A percentile compares a stretch with the other conserved stretches of the same genome.
Evolutionary conservation across 192 early-diverging fungal genomes (phyloP).

Genomic region (Coemansia interrupta): DNA sequence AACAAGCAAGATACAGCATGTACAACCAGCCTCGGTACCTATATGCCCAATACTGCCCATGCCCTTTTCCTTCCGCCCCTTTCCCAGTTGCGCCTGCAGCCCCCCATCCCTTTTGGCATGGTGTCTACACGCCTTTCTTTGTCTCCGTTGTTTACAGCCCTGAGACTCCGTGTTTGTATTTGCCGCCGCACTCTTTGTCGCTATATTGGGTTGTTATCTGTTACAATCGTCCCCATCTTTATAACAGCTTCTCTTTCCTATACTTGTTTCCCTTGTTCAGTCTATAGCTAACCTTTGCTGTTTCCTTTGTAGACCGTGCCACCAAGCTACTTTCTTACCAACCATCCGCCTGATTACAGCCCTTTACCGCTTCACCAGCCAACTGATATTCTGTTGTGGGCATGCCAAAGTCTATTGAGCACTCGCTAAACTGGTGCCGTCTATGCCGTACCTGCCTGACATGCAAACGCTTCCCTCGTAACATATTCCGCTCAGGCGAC

Average conservation of each 20-base stretch:
- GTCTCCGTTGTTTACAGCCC: no score
- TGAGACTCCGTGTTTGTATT: no score
- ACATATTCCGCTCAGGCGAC: conserved; percentile 5
- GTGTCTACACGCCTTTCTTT: no score
- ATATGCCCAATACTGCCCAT: not conserved
- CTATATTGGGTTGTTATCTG: no score
- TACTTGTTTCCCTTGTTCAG: not conserved
- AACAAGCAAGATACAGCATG: conserved; percentile 3
- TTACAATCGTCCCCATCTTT: no score
- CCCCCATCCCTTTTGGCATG: no score
- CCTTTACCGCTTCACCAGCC: no score
- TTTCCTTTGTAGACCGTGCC: not conserved
- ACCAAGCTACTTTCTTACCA: no score
- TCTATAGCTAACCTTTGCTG: not conserved
- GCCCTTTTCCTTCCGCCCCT: not conserved
- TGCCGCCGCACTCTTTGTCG: no score
- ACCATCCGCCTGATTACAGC: no score
- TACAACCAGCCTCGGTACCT: not conserved
- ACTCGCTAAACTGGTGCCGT: conserved; percentile 48
- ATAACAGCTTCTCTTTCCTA: not conserved
- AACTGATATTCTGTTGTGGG: no score
- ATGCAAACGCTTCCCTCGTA: conserved; percentile 25
- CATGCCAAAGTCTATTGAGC: conserved; percentile 11
- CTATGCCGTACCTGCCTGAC: conserved; percentile 36
- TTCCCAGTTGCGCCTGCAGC: no score